Evolutionary conservation across 1,284 basidiomycete genomes (phyloP), one percentile per base, ranked within the genome.

Genomic region (Polyporus tsugae): DNA sequence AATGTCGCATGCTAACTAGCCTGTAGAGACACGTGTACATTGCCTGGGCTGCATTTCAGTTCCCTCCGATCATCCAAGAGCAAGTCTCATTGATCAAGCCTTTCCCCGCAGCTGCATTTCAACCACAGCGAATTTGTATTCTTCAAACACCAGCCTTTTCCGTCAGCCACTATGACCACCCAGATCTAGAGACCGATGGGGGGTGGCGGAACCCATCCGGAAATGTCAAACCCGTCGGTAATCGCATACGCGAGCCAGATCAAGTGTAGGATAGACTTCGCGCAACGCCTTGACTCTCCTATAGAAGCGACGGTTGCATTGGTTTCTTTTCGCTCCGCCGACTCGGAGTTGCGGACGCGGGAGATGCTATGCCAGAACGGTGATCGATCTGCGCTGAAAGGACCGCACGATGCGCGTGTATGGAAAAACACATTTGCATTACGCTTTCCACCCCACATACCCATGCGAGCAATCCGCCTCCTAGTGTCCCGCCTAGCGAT

Each of bases 151-250:
- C 46, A 52, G 46, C 46, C 46, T n/a, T 52, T 19, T 29, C 9
- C 11, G 46, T 52, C 46, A 52, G 46, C 46, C 25, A 42, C n/a
- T 25, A 25, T 52, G 46, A 52, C 46, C 22, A 52, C 46, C 11
- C 4, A 52, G 46, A 52, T 52, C 46, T 52, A 13, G 1, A 52
- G 46, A 22, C 22, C 46, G 46, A 52, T 52, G 46, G 11, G 22
- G 46, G 46, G 46, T 52, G 22, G 46, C 46, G 46, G 46, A 52
- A 52, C 46, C 22, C 46, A 13, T 52, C 46, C 46, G 46, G 46
- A 52, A 52, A 52, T 52, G 22, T 25, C 46, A 52, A 52, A 52
- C 46, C 25, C 22, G 2, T 25, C 46, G 46, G 46, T 10, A 52
- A 22, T n/a, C n/a, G 13, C 44, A 9, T 46, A 7, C n/a, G 44